Base-by-base conservation (phyloP, 2,329 filamentous ascomycete species). In the Coniochaeta sp. region DNA sequence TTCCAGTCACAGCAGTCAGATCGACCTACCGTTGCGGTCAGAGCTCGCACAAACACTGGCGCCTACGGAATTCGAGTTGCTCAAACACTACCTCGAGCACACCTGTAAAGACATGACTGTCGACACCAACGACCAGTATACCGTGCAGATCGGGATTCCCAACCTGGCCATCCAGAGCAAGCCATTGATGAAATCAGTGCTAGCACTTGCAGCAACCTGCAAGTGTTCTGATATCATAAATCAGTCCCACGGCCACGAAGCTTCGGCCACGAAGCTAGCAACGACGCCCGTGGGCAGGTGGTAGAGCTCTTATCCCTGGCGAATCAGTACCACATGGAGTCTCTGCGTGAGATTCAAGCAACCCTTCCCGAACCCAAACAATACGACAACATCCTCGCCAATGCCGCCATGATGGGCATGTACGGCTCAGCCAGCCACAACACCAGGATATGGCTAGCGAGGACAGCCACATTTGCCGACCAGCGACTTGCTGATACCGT, bases 351-450 rank as follows among this genome's bases (percentile, higher is more conserved):
- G 26, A 67, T 71, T 1, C 69, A 69, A 46, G 63, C 58, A 13
- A 59, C 63, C 0, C 64, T 73, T 28, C 57, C 58, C 3, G 57
- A 60, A 1, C 52, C 58, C 3, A 58, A 63, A 12, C 58, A 62
- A 1, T 71, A 70, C 48, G 66, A 70, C 49, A 52, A 60, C 48
- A 54, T 70, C 1, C 60, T 71, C 7, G 65, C 68, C 9, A 71
- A 71, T 49, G 68, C 70, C 0, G 65, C 70, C 0, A 54, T 74
- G 9, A 73, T 74, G 71, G 68, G 69, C 3, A 60, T 73, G 22
- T 72, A 72, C 16, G 67, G 63, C 0, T 69, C 65, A 0, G 67
- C 64, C 0, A 71, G 63, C 32, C 70, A 73, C 32, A 61, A 57
- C 12, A 57, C 67, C 8, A 65, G 70, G 1, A 66, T 72, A 2